phyloP scores from a whole-genome alignment of 2,329 filamentous ascomycete genomes.

The Colletotrichum somersetense region DNA sequence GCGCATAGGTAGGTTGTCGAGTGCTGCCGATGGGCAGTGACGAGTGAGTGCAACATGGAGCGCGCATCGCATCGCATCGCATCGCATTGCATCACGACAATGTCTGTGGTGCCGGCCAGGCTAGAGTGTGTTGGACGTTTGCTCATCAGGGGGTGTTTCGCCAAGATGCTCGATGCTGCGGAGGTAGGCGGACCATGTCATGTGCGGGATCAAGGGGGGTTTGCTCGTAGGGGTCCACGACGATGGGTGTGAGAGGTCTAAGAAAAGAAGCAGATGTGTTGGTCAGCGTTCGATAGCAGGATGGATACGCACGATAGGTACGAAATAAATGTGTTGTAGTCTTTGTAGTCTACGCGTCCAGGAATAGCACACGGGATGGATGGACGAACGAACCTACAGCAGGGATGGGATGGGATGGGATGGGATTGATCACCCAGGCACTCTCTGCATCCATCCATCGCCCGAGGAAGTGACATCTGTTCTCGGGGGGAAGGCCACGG shows the following conservation, averaged over 20 bases:
- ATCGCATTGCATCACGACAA: not conserved
- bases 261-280: constrained; percentile 31
- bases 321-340: too few species aligned
- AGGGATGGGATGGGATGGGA: too few species aligned
- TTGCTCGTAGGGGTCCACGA: constrained; percentile 27
- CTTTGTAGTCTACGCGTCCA: too few species aligned
- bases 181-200: constrained; percentile 1
- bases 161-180: constrained; percentile 3
- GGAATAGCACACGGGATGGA: too few species aligned
- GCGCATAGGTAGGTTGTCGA: constrained; percentile 21
- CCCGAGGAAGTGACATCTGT: not conserved
- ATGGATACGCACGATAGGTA: too few species aligned
- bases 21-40: not conserved
- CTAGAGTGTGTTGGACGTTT: constrained; percentile 3
- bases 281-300: constrained; percentile 1
- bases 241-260: constrained; percentile 31
- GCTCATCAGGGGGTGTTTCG: constrained; percentile 13
- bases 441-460: not conserved
- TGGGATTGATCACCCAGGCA: not conserved
- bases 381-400: too few species aligned
- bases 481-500: not conserved
- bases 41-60: constrained; percentile 30
- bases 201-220: constrained; percentile 21
- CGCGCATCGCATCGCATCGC: constrained; percentile 10
- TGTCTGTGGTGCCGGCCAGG: not conserved